Evolutionary conservation across 2,329 filamentous ascomycete genomes (phyloP).

Genomic region (Mycocentrospora acerina): DNA sequence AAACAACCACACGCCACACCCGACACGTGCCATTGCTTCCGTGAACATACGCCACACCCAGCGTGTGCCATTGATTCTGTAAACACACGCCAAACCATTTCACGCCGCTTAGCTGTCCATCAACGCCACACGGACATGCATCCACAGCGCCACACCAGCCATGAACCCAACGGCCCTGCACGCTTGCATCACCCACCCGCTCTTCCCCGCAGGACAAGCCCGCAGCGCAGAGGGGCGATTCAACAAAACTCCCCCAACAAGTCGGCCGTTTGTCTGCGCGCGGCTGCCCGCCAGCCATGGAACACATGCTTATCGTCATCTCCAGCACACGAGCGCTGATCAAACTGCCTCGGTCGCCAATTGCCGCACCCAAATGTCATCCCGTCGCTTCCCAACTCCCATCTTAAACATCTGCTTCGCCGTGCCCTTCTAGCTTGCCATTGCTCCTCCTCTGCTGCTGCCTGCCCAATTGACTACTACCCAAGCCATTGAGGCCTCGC

Average conservation of each 20-base stretch:
- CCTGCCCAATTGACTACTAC: neutral
- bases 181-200: conserved; percentile 7
- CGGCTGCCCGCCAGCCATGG: conserved; percentile 13
- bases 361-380: conserved; percentile 12
- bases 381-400: too few relatives aligned
- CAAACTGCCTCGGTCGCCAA: conserved; percentile 26
- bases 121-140: too few relatives aligned
- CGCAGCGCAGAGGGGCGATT: conserved; percentile 17
- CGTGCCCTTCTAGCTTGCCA: too few relatives aligned
- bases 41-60: too few relatives aligned
- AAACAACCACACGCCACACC: too few relatives aligned
- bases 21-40: too few relatives aligned
- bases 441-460: too few relatives aligned
- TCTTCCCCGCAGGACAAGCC: conserved; percentile 13
- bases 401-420: too few relatives aligned
- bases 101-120: too few relatives aligned
- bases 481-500: neutral
- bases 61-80: too few relatives aligned
- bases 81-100: too few relatives aligned
- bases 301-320: conserved; percentile 6
- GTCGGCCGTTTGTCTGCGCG: conserved; percentile 11
- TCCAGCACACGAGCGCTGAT: conserved; percentile 13
- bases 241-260: conserved; percentile 15
- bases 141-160: conserved; percentile 3
- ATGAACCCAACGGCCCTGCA: conserved; percentile 5